Percentiles rank a stretch among this genome's conserved stretches.
Evolutionary conservation across 306 rosid genomes (phyloP).

Genomic region (Fagus sylvatica): DNA sequence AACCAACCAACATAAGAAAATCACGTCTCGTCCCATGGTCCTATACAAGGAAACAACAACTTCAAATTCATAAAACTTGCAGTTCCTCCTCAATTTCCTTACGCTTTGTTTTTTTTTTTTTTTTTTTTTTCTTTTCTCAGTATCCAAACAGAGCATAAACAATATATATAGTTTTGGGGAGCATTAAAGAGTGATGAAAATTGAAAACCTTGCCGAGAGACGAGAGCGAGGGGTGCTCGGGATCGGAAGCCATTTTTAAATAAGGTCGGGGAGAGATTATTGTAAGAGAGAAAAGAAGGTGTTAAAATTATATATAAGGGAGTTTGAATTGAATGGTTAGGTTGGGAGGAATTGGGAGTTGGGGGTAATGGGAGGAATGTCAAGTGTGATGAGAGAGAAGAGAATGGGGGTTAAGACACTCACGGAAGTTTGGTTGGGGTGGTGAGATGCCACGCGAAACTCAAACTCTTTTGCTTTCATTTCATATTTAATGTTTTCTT

Average conservation of each 20-base stretch:
- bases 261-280: neutral
- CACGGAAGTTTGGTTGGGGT: neutral
- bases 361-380: too few relatives aligned
- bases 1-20: neutral
- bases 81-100: neutral
- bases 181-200: neutral
- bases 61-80: neutral
- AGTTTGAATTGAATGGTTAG: neutral
- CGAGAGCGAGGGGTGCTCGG: conserved; percentile 35
- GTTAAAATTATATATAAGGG: neutral
- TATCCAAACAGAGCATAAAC: neutral
- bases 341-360: neutral
- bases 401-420: neutral
- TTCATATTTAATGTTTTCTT: too few relatives aligned
- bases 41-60: neutral
- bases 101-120: neutral
- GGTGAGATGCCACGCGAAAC: too few relatives aligned
- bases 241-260: conserved; percentile 61
- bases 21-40: neutral
- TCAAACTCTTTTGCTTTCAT: too few relatives aligned
- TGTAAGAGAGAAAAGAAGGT: neutral
- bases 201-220: conserved; percentile 43
- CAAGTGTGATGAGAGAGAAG: neutral
- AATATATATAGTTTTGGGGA: neutral
- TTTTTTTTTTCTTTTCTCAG: neutral